Conservation (phyloP, 1,284 basidiomycete species). For the Irpex rosettiformis region DNA sequence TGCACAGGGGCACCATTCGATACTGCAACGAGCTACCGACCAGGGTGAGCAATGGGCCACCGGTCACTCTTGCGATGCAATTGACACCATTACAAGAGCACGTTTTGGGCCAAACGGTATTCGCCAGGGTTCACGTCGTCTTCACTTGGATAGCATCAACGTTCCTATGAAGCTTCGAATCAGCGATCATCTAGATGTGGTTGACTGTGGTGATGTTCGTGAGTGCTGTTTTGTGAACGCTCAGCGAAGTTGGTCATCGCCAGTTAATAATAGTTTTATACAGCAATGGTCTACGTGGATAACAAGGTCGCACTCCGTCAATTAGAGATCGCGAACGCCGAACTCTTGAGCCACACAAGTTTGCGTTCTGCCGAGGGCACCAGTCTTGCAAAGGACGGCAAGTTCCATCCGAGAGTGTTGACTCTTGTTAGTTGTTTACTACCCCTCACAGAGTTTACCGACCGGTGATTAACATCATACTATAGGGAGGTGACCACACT, state of each 20-base stretch:
- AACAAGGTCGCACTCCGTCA: conserved; percentile 34
- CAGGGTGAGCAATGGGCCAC: conserved; percentile 24
- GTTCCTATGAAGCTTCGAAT: conserved; percentile 28
- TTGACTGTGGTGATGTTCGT: conserved; percentile 35
- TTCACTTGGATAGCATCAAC: conserved; percentile 29
- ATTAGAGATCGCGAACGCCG: conserved; percentile 30
- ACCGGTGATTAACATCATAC: not conserved
- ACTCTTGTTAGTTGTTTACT: no score
- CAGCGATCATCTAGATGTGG: conserved; percentile 28
- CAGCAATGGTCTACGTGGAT: conserved; percentile 32
- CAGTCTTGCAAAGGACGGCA: conserved; percentile 32
- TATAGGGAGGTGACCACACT: conserved; percentile 36
- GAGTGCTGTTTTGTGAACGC: not conserved
- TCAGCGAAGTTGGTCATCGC: not conserved
- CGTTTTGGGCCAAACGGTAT: conserved; percentile 38
- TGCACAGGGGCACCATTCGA: conserved; percentile 31
- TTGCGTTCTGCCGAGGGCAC: conserved; percentile 17
- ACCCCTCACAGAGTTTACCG: not conserved
- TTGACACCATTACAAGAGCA: conserved; percentile 21
- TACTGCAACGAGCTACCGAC: conserved; percentile 32
- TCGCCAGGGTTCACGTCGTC: conserved; percentile 32
- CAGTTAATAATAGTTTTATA: not conserved
- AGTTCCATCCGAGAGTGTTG: conserved; percentile 34
- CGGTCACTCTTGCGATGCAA: not conserved
- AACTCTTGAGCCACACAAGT: conserved; percentile 22